A percentile compares a stretch with the other conserved stretches of the same genome.
Evolutionary conservation across 805 yeast species (phyloP).

Genomic region (Cyberlindnera subsufficiens): DNA sequence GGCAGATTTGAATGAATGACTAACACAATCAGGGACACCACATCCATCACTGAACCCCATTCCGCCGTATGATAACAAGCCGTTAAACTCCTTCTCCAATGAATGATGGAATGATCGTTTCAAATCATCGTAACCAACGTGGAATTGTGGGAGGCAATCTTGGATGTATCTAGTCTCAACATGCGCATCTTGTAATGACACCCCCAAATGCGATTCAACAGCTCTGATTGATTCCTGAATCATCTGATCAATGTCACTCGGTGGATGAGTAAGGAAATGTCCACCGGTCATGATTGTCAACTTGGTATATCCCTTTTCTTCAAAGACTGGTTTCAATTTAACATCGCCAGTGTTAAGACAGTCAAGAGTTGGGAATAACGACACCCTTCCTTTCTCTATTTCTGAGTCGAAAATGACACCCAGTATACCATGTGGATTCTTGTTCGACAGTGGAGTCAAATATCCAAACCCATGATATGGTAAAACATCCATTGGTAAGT

Average conservation of each 20-base stretch:
- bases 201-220: conserved; percentile 32
- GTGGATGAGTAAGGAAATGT: conserved; percentile 33
- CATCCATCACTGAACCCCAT: conserved; percentile 75
- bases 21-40: conserved; percentile 85
- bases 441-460: conserved; percentile 55
- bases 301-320: conserved; percentile 44
- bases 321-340: conserved; percentile 6
- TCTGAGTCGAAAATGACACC: conserved; percentile 93
- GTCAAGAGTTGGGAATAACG: conserved; percentile 18
- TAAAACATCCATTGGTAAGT: conserved; percentile 41
- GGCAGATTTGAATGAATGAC: conserved; percentile 43
- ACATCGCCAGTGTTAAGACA: conserved; percentile 10
- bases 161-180: conserved; percentile 34
- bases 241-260: conserved; percentile 17
- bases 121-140: conserved; percentile 57
- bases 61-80: conserved; percentile 60
- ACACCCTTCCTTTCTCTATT: conserved; percentile 51
- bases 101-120: conserved; percentile 29
- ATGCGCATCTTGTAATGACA: conserved; percentile 1
- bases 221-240: conserved; percentile 20
- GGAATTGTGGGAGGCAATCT: conserved; percentile 74
- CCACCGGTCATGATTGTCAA: conserved; percentile 93
- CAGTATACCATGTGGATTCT: conserved; percentile 51
- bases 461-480: conserved; percentile 76
- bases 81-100: conserved; percentile 30